phyloP scores from a whole-genome alignment of 2,329 filamentous ascomycete species.

The Fusarium graminum region DNA sequence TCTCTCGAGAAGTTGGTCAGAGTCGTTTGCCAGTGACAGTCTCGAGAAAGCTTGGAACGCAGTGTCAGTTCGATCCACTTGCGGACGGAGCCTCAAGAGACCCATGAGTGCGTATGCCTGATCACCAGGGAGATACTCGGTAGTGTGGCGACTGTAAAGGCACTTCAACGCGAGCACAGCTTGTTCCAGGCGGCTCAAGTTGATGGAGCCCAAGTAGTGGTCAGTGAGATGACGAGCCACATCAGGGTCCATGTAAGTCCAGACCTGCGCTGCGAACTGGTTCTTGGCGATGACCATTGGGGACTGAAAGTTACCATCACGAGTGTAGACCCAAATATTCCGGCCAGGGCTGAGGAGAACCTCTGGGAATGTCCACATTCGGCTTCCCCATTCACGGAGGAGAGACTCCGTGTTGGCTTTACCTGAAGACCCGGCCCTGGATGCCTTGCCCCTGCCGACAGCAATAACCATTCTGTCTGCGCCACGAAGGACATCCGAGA shows the following conservation, averaged over 20 bases:
- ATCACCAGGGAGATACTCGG: constrained; percentile 48
- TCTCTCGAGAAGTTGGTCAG: constrained; percentile 53
- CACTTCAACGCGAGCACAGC: constrained; percentile 50
- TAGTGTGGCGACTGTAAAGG: constrained; percentile 48
- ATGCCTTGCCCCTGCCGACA: constrained; percentile 39
- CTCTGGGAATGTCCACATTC: constrained; percentile 50
- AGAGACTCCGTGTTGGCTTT: constrained; percentile 43
- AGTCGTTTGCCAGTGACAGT: constrained; percentile 54
- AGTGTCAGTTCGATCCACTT: constrained; percentile 52
- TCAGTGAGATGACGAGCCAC: constrained; percentile 52
- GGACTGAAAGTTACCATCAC: constrained; percentile 40
- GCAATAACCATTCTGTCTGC: constrained; percentile 46
- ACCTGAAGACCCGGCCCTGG: constrained; percentile 14
- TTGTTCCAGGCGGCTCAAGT: constrained; percentile 53
- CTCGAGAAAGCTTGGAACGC: constrained; percentile 56
- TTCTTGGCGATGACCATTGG: constrained; percentile 49
- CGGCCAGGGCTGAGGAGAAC: constrained; percentile 47
- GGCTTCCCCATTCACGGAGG: constrained; percentile 48
- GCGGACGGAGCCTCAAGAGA: constrained; percentile 51
- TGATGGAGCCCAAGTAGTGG: constrained; percentile 52
- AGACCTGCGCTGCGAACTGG: constrained; percentile 51
- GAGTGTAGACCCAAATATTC: constrained; percentile 45
- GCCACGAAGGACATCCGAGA: constrained; percentile 48
- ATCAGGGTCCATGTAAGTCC: constrained; percentile 48
- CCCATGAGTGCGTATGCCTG: constrained; percentile 56